These are phyloP conservation scores for Laetiporus sulphureus DNA, from an alignment of 1,284 basidiomycete genomes.

Conservation along the genomic window DNA sequence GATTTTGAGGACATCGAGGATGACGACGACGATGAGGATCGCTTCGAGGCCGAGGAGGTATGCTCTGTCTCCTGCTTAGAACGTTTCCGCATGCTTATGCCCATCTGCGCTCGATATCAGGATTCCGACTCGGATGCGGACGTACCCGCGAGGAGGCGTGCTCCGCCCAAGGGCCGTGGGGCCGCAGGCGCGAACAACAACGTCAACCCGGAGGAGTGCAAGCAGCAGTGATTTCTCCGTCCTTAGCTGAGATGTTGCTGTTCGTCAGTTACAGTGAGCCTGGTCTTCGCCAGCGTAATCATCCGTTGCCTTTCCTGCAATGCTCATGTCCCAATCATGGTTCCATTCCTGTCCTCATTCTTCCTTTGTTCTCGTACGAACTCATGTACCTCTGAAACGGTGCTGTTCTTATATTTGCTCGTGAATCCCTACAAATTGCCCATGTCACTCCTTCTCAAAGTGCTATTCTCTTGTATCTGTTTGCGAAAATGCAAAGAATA, in stretches of 20 bases:
- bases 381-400: no score
- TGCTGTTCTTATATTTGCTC: no score
- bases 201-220: slow-evolving; percentile 77
- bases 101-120: slow-evolving; percentile 24
- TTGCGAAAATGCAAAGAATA: no score
- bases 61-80: slow-evolving; percentile 20
- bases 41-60: slow-evolving; percentile 45
- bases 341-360: no score
- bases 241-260: background rate
- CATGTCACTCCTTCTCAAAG: no score
- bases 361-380: no score
- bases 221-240: slow-evolving; percentile 59
- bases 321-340: no score
- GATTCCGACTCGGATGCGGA: slow-evolving; percentile 60
- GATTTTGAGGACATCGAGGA: slow-evolving; percentile 59
- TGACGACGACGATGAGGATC: slow-evolving; percentile 44
- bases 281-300: no score
- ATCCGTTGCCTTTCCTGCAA: no score
- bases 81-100: background rate
- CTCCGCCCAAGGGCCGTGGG: slow-evolving; percentile 48
- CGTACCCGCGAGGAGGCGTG: slow-evolving; percentile 49
- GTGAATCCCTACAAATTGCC: no score
- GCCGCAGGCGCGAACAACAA: slow-evolving; percentile 32
- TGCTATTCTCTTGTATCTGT: no score
- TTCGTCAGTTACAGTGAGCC: no score